Evolutionary conservation across 257 asterid species (phyloP).

Genomic region (Nicotiana tomentosiformis): DNA sequence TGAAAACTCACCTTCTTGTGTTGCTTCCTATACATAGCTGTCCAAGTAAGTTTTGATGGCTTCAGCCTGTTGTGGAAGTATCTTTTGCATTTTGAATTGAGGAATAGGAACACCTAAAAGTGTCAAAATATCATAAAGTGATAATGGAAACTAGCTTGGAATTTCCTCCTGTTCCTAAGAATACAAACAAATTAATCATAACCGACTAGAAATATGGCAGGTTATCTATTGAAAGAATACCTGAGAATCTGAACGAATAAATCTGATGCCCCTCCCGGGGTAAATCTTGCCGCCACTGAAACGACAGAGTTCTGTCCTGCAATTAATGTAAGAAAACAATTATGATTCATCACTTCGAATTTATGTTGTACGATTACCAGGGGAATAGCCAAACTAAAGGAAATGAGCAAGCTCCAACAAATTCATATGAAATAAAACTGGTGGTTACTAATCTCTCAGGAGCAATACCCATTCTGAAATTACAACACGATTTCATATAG

Average conservation of each 20-base stretch:
- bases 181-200: background rate
- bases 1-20: slow-evolving; percentile 62
- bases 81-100: slow-evolving; percentile 82
- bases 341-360: background rate
- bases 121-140: background rate
- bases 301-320: slow-evolving; percentile 80
- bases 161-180: background rate
- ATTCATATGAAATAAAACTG: background rate
- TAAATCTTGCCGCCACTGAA: slow-evolving; percentile 81
- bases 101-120: slow-evolving; percentile 68
- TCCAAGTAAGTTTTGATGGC: slow-evolving; percentile 87
- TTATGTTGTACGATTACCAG: background rate
- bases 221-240: slow-evolving; percentile 13
- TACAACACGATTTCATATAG: background rate
- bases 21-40: slow-evolving; percentile 80
- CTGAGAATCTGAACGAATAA: slow-evolving; percentile 71
- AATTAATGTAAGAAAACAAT: slow-evolving; percentile 4
- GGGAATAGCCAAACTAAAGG: background rate
- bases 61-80: slow-evolving; percentile 81
- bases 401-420: background rate
- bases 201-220: background rate
- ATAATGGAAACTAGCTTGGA: background rate
- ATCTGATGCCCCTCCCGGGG: slow-evolving; percentile 79
- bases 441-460: background rate
- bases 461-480: background rate